Evolutionary conservation across 805 yeast species (phyloP).

Genomic region (Debaryomyces prosopidis): DNA sequence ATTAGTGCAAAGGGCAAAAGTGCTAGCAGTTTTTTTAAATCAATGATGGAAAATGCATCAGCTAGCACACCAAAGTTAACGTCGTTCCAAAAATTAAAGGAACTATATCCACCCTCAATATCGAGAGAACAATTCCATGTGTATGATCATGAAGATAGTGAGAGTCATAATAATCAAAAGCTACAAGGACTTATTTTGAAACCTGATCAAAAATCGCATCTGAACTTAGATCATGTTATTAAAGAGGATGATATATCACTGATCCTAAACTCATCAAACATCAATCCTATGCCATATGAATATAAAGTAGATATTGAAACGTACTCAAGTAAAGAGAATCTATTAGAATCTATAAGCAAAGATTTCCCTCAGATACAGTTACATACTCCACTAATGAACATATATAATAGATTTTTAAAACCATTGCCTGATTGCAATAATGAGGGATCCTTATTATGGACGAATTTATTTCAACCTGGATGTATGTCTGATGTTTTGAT

Average conservation of each 20-base stretch:
- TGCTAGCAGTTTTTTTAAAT: slow-evolving; percentile 11
- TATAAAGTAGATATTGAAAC: not conserved
- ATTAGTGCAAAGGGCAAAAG: slow-evolving; percentile 4
- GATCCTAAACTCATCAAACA: not conserved
- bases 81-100: slow-evolving; percentile 27
- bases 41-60: slow-evolving; percentile 37
- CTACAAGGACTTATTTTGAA: not conserved
- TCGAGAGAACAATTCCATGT: slow-evolving; percentile 34
- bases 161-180: not conserved
- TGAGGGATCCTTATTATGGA: slow-evolving; percentile 30
- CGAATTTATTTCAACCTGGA: slow-evolving; percentile 45
- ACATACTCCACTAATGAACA: slow-evolving; percentile 9
- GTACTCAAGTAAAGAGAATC: not conserved
- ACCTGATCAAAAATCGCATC: not conserved
- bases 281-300: not conserved
- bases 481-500: slow-evolving; percentile 35
- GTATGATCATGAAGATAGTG: not conserved
- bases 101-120: slow-evolving; percentile 32
- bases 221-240: slow-evolving; percentile 4
- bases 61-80: slow-evolving; percentile 24
- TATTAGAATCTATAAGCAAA: not conserved
- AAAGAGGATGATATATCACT: slow-evolving; percentile 7
- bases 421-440: not conserved
- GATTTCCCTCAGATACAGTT: not conserved
- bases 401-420: slow-evolving; percentile 8